phyloP scores from a whole-genome alignment of 345 rosid species.

The Lepidium sativum region DNA sequence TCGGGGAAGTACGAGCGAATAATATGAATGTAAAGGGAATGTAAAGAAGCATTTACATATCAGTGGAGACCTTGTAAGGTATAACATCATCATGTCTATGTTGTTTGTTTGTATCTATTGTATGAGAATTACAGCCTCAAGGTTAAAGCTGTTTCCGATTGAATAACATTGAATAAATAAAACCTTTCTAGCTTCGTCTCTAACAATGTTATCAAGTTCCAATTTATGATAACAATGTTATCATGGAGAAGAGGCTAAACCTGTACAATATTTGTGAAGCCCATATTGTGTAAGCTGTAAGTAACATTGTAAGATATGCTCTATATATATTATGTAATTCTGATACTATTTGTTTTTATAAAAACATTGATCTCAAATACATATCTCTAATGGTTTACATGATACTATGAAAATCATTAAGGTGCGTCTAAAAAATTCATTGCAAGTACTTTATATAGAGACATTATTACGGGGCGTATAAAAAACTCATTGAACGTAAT shows the following conservation, averaged over 20 bases:
- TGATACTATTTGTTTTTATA: background rate
- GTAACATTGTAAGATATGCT: background rate
- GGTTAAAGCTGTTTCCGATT: background rate
- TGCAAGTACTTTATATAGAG: background rate
- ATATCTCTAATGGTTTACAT: background rate
- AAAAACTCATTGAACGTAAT: slow-evolving; percentile 4
- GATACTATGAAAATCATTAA: slow-evolving; percentile 2
- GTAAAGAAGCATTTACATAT: background rate
- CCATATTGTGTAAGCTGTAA: too few relatives aligned
- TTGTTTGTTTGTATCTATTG: slow-evolving; percentile 5
- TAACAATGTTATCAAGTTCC: background rate
- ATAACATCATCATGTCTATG: background rate
- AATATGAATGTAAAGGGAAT: too few relatives aligned
- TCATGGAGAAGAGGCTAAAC: background rate
- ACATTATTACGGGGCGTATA: background rate
- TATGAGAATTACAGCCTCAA: background rate
- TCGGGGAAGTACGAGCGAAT: slow-evolving; percentile 13
- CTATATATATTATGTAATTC: background rate
- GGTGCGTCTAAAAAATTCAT: background rate
- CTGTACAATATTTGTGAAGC: too few relatives aligned
- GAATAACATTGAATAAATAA: background rate
- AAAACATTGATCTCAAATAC: background rate
- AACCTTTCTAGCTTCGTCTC: background rate
- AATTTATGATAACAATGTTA: background rate
- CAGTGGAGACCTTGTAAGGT: background rate